These are phyloP conservation scores for Leptomonas seymouri DNA, from an alignment of 208 protist genomes.

Conservation along the genomic window DNA sequence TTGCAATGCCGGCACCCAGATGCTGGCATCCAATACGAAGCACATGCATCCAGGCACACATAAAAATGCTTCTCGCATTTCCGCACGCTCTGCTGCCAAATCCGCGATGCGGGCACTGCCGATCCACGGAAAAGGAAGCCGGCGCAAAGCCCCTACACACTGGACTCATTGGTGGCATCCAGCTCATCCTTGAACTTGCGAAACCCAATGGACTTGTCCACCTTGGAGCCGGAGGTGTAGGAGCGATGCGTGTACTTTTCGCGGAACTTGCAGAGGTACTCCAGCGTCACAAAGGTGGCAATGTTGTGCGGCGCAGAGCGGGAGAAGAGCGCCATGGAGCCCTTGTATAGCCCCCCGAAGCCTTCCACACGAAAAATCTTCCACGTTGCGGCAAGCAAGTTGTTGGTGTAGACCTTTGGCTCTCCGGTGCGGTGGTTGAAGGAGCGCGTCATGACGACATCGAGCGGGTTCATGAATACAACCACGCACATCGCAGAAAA, in stretches of 20 bases:
- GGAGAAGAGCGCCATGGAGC: conserved; percentile 50
- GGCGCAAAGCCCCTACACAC: conserved; percentile 5
- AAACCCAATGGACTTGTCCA: conserved; percentile 43
- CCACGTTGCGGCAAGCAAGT: conserved; percentile 35
- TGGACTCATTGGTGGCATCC: conserved; percentile 13
- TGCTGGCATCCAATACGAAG: not conserved
- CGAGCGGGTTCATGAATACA: conserved; percentile 56
- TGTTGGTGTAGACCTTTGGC: conserved; percentile 33
- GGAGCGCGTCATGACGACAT: conserved; percentile 70
- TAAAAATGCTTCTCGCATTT: too few relatives aligned
- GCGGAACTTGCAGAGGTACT: conserved; percentile 54
- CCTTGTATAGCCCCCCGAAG: conserved; percentile 76
- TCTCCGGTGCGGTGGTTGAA: conserved; percentile 45
- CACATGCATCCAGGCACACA: not conserved
- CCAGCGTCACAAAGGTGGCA: conserved; percentile 59
- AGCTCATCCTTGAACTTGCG: conserved; percentile 17
- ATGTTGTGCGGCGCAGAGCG: conserved; percentile 70
- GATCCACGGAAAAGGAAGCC: not conserved
- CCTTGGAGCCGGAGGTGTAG: conserved; percentile 56
- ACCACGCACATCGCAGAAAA: conserved; percentile 37
- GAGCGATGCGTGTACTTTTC: conserved; percentile 46
- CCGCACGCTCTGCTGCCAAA: too few relatives aligned
- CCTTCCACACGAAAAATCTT: conserved; percentile 66
- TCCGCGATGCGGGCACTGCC: too few relatives aligned
- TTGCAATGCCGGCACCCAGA: not conserved